Conservation (phyloP, 2,329 filamentous ascomycete species). For the Boeremia lycopersici region DNA sequence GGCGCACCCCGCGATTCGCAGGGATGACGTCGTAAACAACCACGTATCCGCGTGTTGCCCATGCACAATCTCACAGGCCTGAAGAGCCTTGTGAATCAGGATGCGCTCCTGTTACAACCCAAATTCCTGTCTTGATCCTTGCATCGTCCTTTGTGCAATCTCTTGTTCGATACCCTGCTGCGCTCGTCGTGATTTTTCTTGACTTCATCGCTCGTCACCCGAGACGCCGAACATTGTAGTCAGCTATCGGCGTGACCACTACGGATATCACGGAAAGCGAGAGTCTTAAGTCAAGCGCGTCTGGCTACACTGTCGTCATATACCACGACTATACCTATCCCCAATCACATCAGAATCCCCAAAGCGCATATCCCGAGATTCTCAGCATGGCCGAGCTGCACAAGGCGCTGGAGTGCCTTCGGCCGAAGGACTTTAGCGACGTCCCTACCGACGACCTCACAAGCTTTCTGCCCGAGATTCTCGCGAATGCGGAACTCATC, state of each 20-base stretch:
- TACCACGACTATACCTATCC: background rate
- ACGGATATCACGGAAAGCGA: conserved; percentile 15
- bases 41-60: conserved; percentile 5
- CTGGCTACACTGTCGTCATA: conserved; percentile 1
- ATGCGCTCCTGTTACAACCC: background rate
- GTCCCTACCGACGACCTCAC: conserved; percentile 51
- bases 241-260: conserved; percentile 6
- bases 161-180: conserved; percentile 1
- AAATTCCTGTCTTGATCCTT: background rate
- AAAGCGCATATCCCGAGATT: background rate
- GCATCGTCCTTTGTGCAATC: background rate
- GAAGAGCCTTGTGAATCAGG: conserved; percentile 7
- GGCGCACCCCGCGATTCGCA: conserved; percentile 11
- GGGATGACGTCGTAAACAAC: conserved; percentile 13
- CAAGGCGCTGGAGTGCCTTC: conserved; percentile 52
- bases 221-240: conserved; percentile 1
- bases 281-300: background rate
- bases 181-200: background rate
- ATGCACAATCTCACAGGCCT: background rate
- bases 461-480: conserved; percentile 48
- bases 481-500: conserved; percentile 69
- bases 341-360: background rate
- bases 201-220: conserved; percentile 14
- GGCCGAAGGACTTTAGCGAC: conserved; percentile 53
- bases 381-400: conserved; percentile 48